phyloP scores from a whole-genome alignment of 2,329 filamentous ascomycete genomes.

The Exophiala bonariae region DNA sequence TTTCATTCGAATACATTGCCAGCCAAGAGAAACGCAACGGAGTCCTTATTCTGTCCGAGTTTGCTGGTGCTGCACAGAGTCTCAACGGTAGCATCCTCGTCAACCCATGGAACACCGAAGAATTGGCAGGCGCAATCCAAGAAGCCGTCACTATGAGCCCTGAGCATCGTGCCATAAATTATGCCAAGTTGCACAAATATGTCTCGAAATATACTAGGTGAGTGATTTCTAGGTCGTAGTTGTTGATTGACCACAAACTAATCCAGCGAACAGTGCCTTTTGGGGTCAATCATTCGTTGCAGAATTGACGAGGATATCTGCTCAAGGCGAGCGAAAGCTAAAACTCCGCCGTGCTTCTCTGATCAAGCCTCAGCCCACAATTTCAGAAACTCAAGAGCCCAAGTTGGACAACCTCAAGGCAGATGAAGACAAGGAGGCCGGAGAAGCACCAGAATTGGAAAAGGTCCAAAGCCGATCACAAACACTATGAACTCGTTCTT shows the following conservation, averaged over 20 bases:
- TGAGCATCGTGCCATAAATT: slow-evolving; percentile 83
- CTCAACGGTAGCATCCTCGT: slow-evolving; percentile 91
- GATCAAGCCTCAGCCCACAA: slow-evolving; percentile 12
- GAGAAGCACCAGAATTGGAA: background rate
- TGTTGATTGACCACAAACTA: slow-evolving; percentile 26
- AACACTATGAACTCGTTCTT: background rate
- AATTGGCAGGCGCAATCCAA: slow-evolving; percentile 88
- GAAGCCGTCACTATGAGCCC: slow-evolving; percentile 96
- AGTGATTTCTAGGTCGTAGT: background rate
- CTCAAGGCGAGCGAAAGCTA: slow-evolving; percentile 52
- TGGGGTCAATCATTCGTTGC: slow-evolving; percentile 93
- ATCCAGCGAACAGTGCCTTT: slow-evolving; percentile 64
- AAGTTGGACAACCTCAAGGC: background rate
- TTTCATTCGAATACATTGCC: slow-evolving; percentile 97
- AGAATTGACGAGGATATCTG: slow-evolving; percentile 68
- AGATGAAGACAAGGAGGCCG: background rate
- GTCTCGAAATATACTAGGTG: slow-evolving; percentile 93
- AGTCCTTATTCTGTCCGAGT: slow-evolving; percentile 92
- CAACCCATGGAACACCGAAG: slow-evolving; percentile 98
- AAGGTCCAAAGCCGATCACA: background rate
- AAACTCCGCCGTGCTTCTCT: slow-evolving; percentile 33
- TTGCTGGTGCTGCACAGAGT: slow-evolving; percentile 91
- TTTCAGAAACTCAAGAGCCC: slow-evolving; percentile 1
- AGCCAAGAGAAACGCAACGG: slow-evolving; percentile 88
- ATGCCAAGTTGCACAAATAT: slow-evolving; percentile 88